Conservation (phyloP, 371 early-diverging fungal species). For the Circinella minor region DNA sequence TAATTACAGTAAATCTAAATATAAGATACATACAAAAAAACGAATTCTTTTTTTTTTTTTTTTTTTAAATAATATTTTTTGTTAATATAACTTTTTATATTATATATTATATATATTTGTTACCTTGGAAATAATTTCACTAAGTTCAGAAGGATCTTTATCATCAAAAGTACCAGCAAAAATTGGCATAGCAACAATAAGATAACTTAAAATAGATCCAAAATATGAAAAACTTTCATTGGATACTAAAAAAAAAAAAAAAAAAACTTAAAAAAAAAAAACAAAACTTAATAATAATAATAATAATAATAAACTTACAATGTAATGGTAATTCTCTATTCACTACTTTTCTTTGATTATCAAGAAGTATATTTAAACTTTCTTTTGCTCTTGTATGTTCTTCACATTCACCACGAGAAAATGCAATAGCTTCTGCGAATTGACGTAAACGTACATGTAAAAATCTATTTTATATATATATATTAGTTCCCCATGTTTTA, state of each 20-base stretch:
- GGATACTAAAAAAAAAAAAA: constrained; percentile 42
- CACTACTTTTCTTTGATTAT: constrained; percentile 63
- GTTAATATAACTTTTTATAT: not conserved
- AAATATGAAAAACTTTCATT: constrained; percentile 78
- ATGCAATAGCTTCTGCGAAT: constrained; percentile 81
- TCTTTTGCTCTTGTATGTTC: constrained; percentile 62
- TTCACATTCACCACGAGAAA: constrained; percentile 73
- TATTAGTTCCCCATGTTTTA: no score
- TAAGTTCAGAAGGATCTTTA: constrained; percentile 66
- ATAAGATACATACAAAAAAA: constrained; percentile 84
- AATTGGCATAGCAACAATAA: constrained; percentile 83
- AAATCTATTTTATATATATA: constrained; percentile 36
- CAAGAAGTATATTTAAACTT: constrained; percentile 57
- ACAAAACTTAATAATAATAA: no score
- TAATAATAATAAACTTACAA: constrained; percentile 38
- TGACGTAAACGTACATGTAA: constrained; percentile 76
- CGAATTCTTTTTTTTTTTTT: constrained; percentile 58
- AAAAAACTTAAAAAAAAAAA: no score
- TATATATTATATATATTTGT: not conserved
- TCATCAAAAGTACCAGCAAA: constrained; percentile 79
- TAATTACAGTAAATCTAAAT: constrained; percentile 75
- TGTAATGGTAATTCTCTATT: constrained; percentile 67
- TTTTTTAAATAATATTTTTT: no score
- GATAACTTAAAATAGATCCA: constrained; percentile 84
- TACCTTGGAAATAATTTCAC: constrained; percentile 77